Evolutionary conservation across 768 basidiomycete species (phyloP), one percentile per base, ranked within the genome.

Genomic region (Boletus insuetus): DNA sequence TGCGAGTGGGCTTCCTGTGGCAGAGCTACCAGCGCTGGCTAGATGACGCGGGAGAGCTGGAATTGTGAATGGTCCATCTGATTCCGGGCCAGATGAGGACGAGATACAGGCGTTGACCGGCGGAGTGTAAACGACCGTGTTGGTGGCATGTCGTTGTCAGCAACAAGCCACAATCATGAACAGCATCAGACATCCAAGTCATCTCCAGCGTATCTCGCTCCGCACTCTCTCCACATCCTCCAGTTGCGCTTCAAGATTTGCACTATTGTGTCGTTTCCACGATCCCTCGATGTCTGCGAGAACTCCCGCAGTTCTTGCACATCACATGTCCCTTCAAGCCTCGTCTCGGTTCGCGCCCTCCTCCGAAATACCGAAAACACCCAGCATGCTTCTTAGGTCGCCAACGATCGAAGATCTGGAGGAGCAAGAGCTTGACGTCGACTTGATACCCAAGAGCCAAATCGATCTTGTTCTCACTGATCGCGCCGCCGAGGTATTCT

Each of bases 401-500:
- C 86, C 86, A 2, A 79, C 83, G 0, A 66, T 66, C 13, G 73
- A 79, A 53, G 80, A 84, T 44, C 69, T 89, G 14, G 77, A 85
- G 38, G 71, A 77, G 31, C 82, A 83, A 58, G 87, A 88, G 56
- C 69, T 89, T 3, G 85, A 89, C 41, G 77, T 83, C 4, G 83
- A 88, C 22, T 65, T 84, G 12, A 61, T 86, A 46, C 75, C 82
- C 1, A 72, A 74, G 39, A 76, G 82, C 39, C 71, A 85, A 49
- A 79, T 85, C 4, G 73, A 74, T 31, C 67, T 91, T 10, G 72
- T 75, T 22, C 77, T 92, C 43, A 89, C 90, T 3, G 82, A 88
- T 60, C 77, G 88, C n/a, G 89, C 89, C 34, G 89, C 89, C 4
- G 84, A 91, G 76, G 89, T 89, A 60, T 42, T 77, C 11, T 16